phyloP scores from a whole-genome alignment of 305 asterid species.

The Fraxinus latifolia region DNA sequence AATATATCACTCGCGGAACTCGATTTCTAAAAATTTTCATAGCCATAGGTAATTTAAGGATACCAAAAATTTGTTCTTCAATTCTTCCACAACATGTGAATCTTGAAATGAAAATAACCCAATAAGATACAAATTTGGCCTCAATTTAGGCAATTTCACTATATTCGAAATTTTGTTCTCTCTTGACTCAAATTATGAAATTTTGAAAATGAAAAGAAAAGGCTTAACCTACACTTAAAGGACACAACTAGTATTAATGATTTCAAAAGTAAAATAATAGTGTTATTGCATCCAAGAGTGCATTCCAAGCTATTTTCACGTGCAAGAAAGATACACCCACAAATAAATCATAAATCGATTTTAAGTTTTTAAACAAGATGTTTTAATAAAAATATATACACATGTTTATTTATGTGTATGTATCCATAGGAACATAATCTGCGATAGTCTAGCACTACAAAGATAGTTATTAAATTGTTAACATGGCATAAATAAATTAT shows the following conservation, averaged over 20 bases:
- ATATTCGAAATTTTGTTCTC: background rate
- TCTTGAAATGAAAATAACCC: background rate
- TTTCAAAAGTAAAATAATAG: constrained; percentile 17
- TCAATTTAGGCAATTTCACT: background rate
- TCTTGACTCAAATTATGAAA: background rate
- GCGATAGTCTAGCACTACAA: background rate
- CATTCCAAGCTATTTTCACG: constrained; percentile 32
- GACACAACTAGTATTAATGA: background rate
- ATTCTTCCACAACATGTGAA: background rate
- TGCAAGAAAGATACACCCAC: constrained; percentile 27
- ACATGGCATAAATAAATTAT: background rate
- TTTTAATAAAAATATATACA: background rate
- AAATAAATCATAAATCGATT: background rate
- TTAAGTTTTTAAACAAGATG: background rate
- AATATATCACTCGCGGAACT: background rate
- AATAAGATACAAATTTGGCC: background rate
- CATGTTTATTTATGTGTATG: background rate
- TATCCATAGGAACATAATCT: background rate
- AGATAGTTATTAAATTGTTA: background rate
- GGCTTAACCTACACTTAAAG: background rate
- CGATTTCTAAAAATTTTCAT: background rate
- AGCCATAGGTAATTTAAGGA: background rate
- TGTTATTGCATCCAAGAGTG: constrained; percentile 24
- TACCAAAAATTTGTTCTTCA: background rate
- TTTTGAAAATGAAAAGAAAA: background rate